Base-by-base conservation (phyloP, 305 asterid genomes). In the Fraxinus greggii region DNA sequence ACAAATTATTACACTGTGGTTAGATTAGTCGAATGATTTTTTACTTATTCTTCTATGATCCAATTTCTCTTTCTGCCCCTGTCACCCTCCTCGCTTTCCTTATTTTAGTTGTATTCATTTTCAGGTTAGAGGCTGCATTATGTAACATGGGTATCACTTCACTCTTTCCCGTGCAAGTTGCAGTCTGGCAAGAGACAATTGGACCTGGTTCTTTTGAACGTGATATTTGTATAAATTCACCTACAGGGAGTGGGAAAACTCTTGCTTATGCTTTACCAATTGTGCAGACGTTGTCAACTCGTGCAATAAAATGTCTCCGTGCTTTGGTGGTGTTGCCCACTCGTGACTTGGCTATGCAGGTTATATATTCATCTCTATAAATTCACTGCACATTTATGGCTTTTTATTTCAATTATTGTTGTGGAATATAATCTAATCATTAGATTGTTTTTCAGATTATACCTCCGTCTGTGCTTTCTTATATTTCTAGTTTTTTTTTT, bases 291-390 rank as follows among this genome's bases (percentile, higher is more conserved):
- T 85, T 95, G 54, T 92, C 96, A 8, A 88, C 89, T 42, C 94
- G 97, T 61, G 79, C 90, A 8, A 82, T 92, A 72, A 92, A 87
- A 88, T 91, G 94, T 82, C 91, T 95, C 80, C 94, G 97, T 76
- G 99, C 99, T 86, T 85, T 95, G 86, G 97, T 94, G 42, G 99
- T 95, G 77, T 89, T 95, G 89, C 98, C 98, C 63, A 95, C 97
- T 84, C 95, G 97, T 78, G 98, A 93, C 87, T 87, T 95, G 86
- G 99, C 99, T 24, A 15, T 94, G 83, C 99, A 95, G 99, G 99
- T 94, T 80, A 78, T 63, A 48, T 29, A 56, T 63, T 65, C n/a
- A 72, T 63, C 42, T 80, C 13, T 7, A 7, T 21, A 12, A n/a
- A 19, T 35, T 76, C 24, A 3, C 69, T 7, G 54, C 2, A 33